Percentiles rank a stretch among this genome's conserved stretches.
phyloP scores from a whole-genome alignment of 352 stramenopile species.

The Phytopythium vexans region DNA sequence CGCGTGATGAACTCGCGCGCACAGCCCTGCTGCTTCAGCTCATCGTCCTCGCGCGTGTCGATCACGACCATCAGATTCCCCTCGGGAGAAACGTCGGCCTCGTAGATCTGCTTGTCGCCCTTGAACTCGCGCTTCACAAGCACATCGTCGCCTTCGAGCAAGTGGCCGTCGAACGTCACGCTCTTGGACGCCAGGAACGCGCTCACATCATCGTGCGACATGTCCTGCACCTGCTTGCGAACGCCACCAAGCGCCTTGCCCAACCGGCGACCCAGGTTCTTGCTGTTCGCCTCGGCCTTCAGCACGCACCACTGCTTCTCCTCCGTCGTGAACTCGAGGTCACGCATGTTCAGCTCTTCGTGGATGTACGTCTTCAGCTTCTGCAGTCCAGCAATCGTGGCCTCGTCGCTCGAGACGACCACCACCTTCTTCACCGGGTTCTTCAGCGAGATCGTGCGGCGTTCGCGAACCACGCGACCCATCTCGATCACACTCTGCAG shows the following conservation, averaged over 20 bases:
- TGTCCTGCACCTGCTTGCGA: constrained; percentile 67
- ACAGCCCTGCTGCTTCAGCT: constrained; percentile 91
- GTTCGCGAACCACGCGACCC: constrained; percentile 95
- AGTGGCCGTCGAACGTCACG: constrained; percentile 78
- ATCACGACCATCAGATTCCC: constrained; percentile 94
- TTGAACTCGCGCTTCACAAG: constrained; percentile 95
- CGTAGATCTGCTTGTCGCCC: constrained; percentile 89
- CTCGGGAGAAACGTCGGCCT: constrained; percentile 84
- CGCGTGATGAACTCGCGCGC: constrained; percentile 97
- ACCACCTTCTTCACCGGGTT: constrained; percentile 97
- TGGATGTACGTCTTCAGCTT: constrained; percentile 93
- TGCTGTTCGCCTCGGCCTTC: constrained; percentile 94
- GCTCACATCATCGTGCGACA: constrained; percentile 72
- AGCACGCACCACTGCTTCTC: constrained; percentile 92
- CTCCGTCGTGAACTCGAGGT: constrained; percentile 89
- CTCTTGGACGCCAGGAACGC: constrained; percentile 67
- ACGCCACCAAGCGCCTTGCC: constrained; percentile 97
- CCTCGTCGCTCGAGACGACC: constrained; percentile 90
- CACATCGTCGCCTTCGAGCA: constrained; percentile 89
- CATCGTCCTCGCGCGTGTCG: constrained; percentile 94
- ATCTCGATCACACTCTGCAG: constrained; percentile 97
- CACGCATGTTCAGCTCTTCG: constrained; percentile 96
- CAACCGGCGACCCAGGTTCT: constrained; percentile 93
- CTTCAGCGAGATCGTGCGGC: constrained; percentile 96
- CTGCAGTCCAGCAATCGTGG: constrained; percentile 68